phyloP scores from a whole-genome alignment of 179 eudicot genomes.

The Spergularia azorica region DNA sequence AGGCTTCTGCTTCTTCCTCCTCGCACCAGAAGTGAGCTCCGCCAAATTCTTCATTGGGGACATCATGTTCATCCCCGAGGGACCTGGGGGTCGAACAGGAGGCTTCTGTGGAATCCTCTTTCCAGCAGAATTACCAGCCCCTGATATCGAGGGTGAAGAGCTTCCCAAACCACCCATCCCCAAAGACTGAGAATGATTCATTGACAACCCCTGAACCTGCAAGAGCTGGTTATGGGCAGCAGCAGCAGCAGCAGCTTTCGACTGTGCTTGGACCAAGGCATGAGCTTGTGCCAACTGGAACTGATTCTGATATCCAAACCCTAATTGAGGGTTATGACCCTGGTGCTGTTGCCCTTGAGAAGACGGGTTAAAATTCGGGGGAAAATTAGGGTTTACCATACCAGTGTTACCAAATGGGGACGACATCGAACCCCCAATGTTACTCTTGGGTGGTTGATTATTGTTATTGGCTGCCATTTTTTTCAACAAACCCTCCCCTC shows the following conservation, averaged over 20 bases:
- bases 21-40: conserved; percentile 73
- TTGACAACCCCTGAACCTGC: conserved; percentile 57
- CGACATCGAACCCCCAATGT: conserved; percentile 45
- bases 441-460: conserved; percentile 42
- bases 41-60: conserved; percentile 59
- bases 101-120: conserved; percentile 69
- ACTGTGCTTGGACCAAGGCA: conserved; percentile 50
- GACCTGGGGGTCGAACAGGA: conserved; percentile 62
- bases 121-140: conserved; percentile 41
- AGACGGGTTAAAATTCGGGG: conserved; percentile 46
- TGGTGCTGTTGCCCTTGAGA: conserved; percentile 43
- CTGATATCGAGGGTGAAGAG: conserved; percentile 52
- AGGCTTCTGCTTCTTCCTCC: conserved; percentile 76
- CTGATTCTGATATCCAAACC: conserved; percentile 54
- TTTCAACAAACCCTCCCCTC: conserved; percentile 7
- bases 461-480: conserved; percentile 41
- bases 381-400: conserved; percentile 48
- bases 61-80: conserved; percentile 41
- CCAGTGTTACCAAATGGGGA: conserved; percentile 61
- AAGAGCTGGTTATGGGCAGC: conserved; percentile 47
- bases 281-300: conserved; percentile 52
- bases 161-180: conserved; percentile 53
- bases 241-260: conserved; percentile 37
- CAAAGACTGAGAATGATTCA: conserved; percentile 42
- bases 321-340: conserved; percentile 51